phyloP scores from a whole-genome alignment of 1,139 yeast species.

The Saccharomyces hybrid region DNA sequence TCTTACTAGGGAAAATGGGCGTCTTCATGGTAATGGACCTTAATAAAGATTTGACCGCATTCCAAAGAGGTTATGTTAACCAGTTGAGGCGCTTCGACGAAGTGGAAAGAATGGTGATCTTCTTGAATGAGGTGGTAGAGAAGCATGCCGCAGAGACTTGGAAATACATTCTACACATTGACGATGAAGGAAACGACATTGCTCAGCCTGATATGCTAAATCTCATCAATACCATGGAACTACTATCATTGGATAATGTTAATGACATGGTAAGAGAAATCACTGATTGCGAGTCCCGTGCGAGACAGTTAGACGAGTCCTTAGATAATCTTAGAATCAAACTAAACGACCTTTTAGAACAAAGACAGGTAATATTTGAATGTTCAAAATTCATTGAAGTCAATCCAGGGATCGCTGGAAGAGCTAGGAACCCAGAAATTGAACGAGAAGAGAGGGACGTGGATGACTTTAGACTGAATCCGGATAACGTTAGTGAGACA shows the following conservation, averaged over 20 bases:
- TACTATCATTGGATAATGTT: conserved; percentile 35
- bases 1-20: conserved; percentile 57
- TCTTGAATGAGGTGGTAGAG: conserved; percentile 41
- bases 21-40: conserved; percentile 63
- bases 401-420: conserved; percentile 28
- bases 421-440: conserved; percentile 18
- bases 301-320: conserved; percentile 40
- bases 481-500: conserved; percentile 22
- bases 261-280: conserved; percentile 39
- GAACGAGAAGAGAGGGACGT: conserved; percentile 13
- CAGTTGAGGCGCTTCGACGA: conserved; percentile 64
- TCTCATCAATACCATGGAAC: conserved; percentile 13
- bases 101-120: conserved; percentile 56
- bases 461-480: conserved; percentile 21
- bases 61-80: conserved; percentile 64
- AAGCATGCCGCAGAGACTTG: conserved; percentile 29
- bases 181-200: conserved; percentile 15
- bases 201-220: conserved; percentile 10
- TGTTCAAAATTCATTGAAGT: conserved; percentile 37
- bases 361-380: conserved; percentile 43
- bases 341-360: conserved; percentile 38
- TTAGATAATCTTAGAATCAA: conserved; percentile 35
- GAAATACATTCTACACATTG: conserved; percentile 36
- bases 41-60: conserved; percentile 58
- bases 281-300: conserved; percentile 37